Conservation (phyloP, 192 early-diverging fungal genomes). For the Backusella australiensis region DNA sequence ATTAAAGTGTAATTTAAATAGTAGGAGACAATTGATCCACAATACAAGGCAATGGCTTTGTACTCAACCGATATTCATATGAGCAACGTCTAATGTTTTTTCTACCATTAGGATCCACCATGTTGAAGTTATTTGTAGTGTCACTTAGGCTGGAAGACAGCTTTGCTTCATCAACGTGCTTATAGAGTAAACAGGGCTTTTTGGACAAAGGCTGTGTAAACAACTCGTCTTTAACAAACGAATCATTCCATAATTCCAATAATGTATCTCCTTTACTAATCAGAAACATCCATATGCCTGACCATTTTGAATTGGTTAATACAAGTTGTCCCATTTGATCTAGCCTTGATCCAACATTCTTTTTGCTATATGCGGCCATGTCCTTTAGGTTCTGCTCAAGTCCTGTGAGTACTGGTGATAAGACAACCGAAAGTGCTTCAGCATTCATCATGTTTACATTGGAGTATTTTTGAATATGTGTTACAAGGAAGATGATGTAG, state of each 20-base stretch:
- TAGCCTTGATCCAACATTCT: background rate
- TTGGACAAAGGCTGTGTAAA: background rate
- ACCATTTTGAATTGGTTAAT: slow-evolving; percentile 28
- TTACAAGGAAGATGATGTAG: slow-evolving; percentile 14
- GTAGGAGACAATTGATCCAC: background rate
- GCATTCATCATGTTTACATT: slow-evolving; percentile 33
- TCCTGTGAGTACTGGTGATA: slow-evolving; percentile 33
- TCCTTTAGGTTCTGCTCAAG: slow-evolving; percentile 26
- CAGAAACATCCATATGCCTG: slow-evolving; percentile 24
- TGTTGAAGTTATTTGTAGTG: background rate
- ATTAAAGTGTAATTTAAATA: background rate
- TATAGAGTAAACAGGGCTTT: background rate
- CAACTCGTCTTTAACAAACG: background rate
- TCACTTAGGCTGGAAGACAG: background rate
- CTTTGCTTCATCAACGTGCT: background rate
- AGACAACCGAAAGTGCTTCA: slow-evolving; percentile 33
- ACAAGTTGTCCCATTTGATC: slow-evolving; percentile 18
- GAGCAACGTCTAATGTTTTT: background rate
- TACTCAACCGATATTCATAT: background rate
- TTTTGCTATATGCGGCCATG: background rate
- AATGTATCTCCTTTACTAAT: slow-evolving; percentile 14
- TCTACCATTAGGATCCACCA: background rate
- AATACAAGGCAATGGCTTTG: background rate
- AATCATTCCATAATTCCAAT: slow-evolving; percentile 9
- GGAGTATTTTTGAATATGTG: slow-evolving; percentile 20